Percentiles rank a stretch among this genome's conserved stretches.
These are phyloP conservation scores for Phaffomyces antillensis DNA, from an alignment of 805 yeast genomes.

Conservation along the genomic window DNA sequence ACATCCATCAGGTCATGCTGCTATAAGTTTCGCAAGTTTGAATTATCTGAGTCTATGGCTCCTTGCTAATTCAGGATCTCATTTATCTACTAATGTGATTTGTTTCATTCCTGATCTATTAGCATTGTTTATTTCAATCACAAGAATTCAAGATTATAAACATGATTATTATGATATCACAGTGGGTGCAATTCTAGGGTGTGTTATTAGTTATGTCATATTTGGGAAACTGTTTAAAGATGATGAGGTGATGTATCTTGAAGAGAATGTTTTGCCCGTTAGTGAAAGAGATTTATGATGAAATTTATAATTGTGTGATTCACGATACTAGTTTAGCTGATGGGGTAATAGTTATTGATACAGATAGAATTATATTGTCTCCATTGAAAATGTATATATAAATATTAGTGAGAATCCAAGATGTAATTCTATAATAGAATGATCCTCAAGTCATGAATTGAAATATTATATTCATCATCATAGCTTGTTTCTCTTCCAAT, in stretches of 20 bases:
- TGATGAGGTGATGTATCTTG: conserved; percentile 14
- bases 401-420: too few species aligned
- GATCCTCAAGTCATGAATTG: too few species aligned
- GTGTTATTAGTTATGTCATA: conserved; percentile 9
- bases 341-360: too few species aligned
- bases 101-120: conserved; percentile 50
- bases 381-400: too few species aligned
- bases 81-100: conserved; percentile 2
- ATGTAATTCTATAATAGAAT: too few species aligned
- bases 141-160: conserved; percentile 85
- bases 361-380: too few species aligned
- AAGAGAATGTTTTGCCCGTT: conserved; percentile 8
- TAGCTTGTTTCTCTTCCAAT: too few species aligned
- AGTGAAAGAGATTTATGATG: conserved; percentile 2
- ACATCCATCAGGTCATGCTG: conserved; percentile 76
- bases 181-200: conserved; percentile 68
- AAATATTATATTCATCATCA: too few species aligned
- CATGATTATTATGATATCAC: conserved; percentile 85
- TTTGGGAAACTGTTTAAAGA: conserved; percentile 17
- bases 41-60: conserved; percentile 58
- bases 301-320: not conserved
- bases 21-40: conserved; percentile 59
- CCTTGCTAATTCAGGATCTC: conserved; percentile 44
- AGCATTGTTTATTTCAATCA: conserved; percentile 70
- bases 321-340: too few species aligned